Evolutionary conservation across 257 asterid genomes (phyloP).

Genomic region (Mitragyna speciosa): DNA sequence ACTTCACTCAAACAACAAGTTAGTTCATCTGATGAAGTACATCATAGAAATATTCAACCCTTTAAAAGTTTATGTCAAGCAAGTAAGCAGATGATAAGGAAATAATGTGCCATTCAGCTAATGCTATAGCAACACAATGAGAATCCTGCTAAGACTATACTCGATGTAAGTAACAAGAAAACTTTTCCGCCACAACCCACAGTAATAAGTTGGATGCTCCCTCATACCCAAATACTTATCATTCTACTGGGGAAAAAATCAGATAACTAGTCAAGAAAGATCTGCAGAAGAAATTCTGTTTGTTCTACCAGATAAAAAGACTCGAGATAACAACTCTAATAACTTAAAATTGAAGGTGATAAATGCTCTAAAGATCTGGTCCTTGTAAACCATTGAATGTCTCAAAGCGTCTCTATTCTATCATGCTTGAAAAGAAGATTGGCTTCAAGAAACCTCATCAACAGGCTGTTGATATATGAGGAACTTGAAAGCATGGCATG

Average conservation of each 20-base stretch:
- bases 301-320: background rate
- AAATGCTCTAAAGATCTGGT: background rate
- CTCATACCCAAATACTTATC: background rate
- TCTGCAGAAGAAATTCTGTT: background rate
- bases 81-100: background rate
- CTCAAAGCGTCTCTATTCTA: background rate
- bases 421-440: slow-evolving; percentile 1
- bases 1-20: background rate
- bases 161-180: no score
- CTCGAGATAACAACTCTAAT: background rate
- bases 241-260: no score
- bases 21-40: background rate
- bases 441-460: background rate
- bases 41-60: background rate
- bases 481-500: background rate
- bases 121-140: background rate
- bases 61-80: background rate
- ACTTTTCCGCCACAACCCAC: no score
- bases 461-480: background rate
- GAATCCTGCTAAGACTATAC: background rate
- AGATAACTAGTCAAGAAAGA: background rate
- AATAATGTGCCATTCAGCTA: background rate
- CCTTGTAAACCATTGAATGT: background rate
- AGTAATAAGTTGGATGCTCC: background rate
- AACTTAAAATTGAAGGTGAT: background rate